These are phyloP conservation scores for Pythium aphanidermatum DNA, from an alignment of 352 stramenopile species.

Conservation along the genomic window DNA sequence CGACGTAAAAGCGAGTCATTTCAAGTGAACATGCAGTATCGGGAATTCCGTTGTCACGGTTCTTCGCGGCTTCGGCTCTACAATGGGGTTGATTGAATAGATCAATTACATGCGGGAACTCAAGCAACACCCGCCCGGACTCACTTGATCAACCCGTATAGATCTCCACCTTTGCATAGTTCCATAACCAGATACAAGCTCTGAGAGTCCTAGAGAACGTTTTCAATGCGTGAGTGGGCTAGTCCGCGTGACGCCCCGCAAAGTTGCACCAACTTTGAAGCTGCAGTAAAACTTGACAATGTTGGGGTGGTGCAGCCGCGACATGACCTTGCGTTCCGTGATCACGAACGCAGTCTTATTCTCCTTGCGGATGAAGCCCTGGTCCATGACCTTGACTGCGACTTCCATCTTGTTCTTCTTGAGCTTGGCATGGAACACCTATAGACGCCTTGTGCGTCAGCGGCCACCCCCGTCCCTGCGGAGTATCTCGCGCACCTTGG, in stretches of 20 bases:
- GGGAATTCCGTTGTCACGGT: slow-evolving; percentile 43
- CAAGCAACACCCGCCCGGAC: slow-evolving; percentile 6
- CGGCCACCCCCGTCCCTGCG: too few relatives aligned
- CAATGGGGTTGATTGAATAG: neutral
- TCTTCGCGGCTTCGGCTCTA: slow-evolving; percentile 27
- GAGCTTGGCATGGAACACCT: slow-evolving; percentile 84
- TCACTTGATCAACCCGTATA: slow-evolving; percentile 76
- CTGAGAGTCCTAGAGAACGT: slow-evolving; percentile 76
- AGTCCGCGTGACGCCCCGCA: neutral
- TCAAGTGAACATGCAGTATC: slow-evolving; percentile 62
- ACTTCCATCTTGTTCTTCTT: slow-evolving; percentile 81
- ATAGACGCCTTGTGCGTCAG: too few relatives aligned
- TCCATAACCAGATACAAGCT: slow-evolving; percentile 89
- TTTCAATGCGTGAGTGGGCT: neutral
- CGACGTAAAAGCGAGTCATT: slow-evolving; percentile 89
- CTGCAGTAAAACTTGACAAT: slow-evolving; percentile 89
- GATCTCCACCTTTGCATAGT: slow-evolving; percentile 72
- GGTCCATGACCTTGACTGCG: slow-evolving; percentile 90
- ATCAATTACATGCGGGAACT: neutral
- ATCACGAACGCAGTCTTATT: slow-evolving; percentile 90
- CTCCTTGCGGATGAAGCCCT: slow-evolving; percentile 87
- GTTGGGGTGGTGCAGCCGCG: slow-evolving; percentile 77
- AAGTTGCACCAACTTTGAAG: slow-evolving; percentile 62
- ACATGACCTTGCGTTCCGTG: slow-evolving; percentile 89
- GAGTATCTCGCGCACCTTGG: slow-evolving; percentile 44